A percentile compares a stretch with the other conserved stretches of the same genome.
These are phyloP conservation scores for Coniferiporia sulphurascens DNA, from an alignment of 1,284 basidiomycete species.

Conservation along the genomic window DNA sequence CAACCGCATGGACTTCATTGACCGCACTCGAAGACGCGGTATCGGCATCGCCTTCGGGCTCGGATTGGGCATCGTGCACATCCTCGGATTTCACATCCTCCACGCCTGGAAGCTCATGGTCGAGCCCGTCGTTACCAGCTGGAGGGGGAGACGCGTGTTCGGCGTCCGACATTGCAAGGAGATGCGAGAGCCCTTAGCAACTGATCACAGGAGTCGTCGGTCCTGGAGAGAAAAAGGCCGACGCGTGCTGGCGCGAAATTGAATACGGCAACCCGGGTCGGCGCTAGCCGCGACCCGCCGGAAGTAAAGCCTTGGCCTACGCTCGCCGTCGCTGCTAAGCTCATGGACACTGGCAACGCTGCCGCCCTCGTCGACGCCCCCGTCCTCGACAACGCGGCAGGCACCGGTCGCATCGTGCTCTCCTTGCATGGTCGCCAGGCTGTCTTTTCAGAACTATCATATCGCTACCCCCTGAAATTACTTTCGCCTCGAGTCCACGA, in stretches of 20 bases:
- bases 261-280: too few relatives aligned
- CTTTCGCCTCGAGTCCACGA: slow-evolving; percentile 61
- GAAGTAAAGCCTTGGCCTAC: too few relatives aligned
- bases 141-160: neutral
- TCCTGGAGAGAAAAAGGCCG: neutral
- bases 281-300: too few relatives aligned
- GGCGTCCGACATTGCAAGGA: slow-evolving; percentile 15
- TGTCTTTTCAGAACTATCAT: slow-evolving; percentile 72
- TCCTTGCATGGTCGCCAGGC: slow-evolving; percentile 48
- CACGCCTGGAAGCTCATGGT: neutral
- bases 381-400: slow-evolving; percentile 34
- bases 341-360: slow-evolving; percentile 4
- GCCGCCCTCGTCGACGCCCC: too few relatives aligned
- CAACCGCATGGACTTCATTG: slow-evolving; percentile 12
- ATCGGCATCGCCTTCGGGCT: slow-evolving; percentile 13
- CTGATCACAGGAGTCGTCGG: neutral
- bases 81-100: slow-evolving; percentile 9
- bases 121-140: neutral
- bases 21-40: neutral
- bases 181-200: neutral
- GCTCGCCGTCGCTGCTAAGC: neutral
- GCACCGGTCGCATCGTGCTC: slow-evolving; percentile 52
- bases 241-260: slow-evolving; percentile 1
- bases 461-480: slow-evolving; percentile 88
- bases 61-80: neutral